Evolutionary conservation across 2,329 filamentous ascomycete genomes (phyloP), one percentile per base, ranked within the genome.

Genomic region (Incumbomyces lentus): DNA sequence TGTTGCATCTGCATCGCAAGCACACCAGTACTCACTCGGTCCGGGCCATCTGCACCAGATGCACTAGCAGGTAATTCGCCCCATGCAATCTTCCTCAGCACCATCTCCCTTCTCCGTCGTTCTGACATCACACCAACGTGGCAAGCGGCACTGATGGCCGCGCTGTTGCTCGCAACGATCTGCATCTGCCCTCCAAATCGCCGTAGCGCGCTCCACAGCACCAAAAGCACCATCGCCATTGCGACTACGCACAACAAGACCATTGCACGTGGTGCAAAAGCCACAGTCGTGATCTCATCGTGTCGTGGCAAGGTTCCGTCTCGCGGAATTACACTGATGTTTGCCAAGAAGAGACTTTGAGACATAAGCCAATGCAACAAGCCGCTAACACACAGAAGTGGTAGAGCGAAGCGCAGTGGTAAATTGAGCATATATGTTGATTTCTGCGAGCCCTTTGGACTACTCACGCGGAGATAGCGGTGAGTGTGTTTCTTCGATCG

Each of bases 341-440:
- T 58, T 0, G 66, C 66, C 0, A 72, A 51, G 55, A 72, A 74
- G 1, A 73, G 49, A 36, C 64, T 66, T 48, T 72, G 68, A 0
- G 71, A 75, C 2, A 71, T 60, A 4, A 74, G 58, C 71, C 70
- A 75, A 52, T 75, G 71, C 44, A 74, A 56, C 1, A 69, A 3
- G 1, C 57, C 62, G 1, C 61, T 64, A 1, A 54, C 50, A 0
- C 55, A 48, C 1, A 67, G 57, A 1, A 73, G 53, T 0, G 70
- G 66, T 0, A 73, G 43, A 0, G 63, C 64, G 46, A 70, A 75
- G 13, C 60, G 60, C 32, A 68, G 65, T 1, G 71, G 71, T 2
- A 76, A 51, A 2, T 62, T 64, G 10, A 75, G 65, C 39, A 64
- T 69, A 49, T 71, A 71, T 3, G 61, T 70, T 0, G 62, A 64